A percentile compares a stretch with the other conserved stretches of the same genome.
Evolutionary conservation across 139 green algal species (phyloP).

Genomic region (Volvox africanus): DNA sequence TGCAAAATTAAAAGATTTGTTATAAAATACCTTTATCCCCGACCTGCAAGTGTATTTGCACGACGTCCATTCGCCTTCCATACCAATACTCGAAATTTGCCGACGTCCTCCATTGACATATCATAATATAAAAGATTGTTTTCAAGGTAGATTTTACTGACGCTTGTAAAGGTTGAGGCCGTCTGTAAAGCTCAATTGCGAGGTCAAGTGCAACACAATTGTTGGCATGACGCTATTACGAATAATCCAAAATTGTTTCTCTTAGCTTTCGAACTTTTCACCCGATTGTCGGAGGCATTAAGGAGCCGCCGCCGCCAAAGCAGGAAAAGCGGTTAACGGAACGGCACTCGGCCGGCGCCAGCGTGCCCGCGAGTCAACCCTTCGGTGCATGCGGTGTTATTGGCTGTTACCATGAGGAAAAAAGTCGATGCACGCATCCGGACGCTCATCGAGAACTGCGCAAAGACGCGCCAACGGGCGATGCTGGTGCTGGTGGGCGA

Average conservation of each 20-base stretch:
- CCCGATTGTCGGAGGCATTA: no score
- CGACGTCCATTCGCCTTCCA: conserved; percentile 15
- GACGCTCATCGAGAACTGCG: conserved; percentile 98
- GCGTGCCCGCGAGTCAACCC: background rate
- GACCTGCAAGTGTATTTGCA: background rate
- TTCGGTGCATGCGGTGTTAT: background rate
- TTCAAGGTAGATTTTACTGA: no score
- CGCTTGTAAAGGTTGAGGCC: no score
- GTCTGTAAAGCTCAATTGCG: no score
- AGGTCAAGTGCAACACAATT: no score
- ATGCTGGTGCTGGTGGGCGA: conserved; percentile 98
- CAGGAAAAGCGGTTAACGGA: background rate
- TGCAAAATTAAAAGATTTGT: no score
- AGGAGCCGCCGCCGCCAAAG: conserved; percentile 12
- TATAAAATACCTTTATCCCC: no score
- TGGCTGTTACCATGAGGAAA: conserved; percentile 92
- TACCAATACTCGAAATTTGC: background rate
- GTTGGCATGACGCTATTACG: no score
- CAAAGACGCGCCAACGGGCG: conserved; percentile 87
- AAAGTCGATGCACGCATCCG: conserved; percentile 96
- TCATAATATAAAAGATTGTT: no score
- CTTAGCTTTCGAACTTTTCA: no score
- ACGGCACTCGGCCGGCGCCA: background rate
- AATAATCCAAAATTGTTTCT: no score
- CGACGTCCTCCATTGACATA: background rate